A percentile compares a stretch with the other conserved stretches of the same genome.
Conservation (phyloP, 768 basidiomycete species). For the Naganishia vaughanmartiniae region DNA sequence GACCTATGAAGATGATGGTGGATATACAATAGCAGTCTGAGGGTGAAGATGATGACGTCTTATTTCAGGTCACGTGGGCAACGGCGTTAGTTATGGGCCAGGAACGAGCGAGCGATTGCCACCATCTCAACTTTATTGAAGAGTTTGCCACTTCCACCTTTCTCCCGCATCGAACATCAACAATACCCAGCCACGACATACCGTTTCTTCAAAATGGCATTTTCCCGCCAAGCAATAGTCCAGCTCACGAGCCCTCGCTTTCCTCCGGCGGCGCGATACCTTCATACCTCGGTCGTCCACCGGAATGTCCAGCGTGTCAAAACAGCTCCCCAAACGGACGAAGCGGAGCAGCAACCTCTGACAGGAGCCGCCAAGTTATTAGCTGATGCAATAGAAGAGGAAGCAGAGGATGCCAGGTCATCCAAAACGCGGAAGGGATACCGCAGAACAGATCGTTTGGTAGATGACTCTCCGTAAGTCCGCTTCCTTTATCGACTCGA, state of each 20-base stretch:
- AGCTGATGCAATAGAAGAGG: slow-evolving; percentile 60
- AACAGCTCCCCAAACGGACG: neutral
- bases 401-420: slow-evolving; percentile 27
- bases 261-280: neutral
- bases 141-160: neutral
- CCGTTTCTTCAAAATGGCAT: neutral
- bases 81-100: neutral
- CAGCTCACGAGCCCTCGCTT: neutral
- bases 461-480: slow-evolving; percentile 23
- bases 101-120: neutral
- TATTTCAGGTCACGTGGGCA: neutral
- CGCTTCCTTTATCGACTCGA: neutral
- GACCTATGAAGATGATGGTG: too few species aligned
- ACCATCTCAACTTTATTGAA: neutral
- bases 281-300: neutral
- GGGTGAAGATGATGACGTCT: too few species aligned
- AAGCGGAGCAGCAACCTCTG: neutral
- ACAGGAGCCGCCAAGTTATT: slow-evolving; percentile 60
- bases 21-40: too few species aligned
- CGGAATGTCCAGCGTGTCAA: neutral
- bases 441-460: neutral
- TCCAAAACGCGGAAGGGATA: neutral
- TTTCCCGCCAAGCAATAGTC: neutral
- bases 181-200: neutral
- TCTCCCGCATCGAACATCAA: neutral